A percentile compares a stretch with the other conserved stretches of the same genome.
These are phyloP conservation scores for Microdochium bolleyi DNA, from an alignment of 2,329 filamentous ascomycete genomes.

Conservation along the genomic window DNA sequence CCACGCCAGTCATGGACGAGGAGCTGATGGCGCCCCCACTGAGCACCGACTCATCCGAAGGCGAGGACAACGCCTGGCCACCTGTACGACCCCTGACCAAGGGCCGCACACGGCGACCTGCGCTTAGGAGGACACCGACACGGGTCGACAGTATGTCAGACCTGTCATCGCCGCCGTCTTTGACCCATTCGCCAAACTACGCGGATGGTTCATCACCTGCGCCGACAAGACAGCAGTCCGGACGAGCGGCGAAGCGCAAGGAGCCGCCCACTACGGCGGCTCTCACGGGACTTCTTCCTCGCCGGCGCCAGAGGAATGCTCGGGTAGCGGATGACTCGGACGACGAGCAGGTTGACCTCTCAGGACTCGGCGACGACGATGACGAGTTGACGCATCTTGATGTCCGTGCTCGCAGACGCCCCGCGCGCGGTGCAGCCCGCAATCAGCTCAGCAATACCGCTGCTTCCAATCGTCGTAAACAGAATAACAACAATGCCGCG, in stretches of 20 bases:
- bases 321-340: conserved; percentile 32
- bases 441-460: not conserved
- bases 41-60: conserved; percentile 41
- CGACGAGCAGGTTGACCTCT: conserved; percentile 40
- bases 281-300: conserved; percentile 44
- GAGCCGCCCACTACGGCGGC: conserved; percentile 33
- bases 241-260: conserved; percentile 17
- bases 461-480: not conserved
- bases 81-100: conserved; percentile 42
- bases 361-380: conserved; percentile 41
- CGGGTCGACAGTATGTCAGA: conserved; percentile 37
- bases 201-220: conserved; percentile 19
- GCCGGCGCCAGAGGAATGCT: conserved; percentile 33
- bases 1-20: conserved; percentile 36
- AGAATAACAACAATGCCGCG: not conserved
- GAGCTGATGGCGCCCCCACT: conserved; percentile 46
- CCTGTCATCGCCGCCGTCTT: conserved; percentile 55
- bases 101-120: conserved; percentile 23
- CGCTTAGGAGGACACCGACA: conserved; percentile 26
- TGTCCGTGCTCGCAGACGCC: conserved; percentile 25
- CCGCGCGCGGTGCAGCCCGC: conserved; percentile 10
- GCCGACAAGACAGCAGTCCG: conserved; percentile 7
- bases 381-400: conserved; percentile 46
- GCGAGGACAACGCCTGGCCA: conserved; percentile 38
- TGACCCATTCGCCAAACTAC: conserved; percentile 59